Conservation (phyloP, 2,329 filamentous ascomycete genomes). For the Scolecobasidium constrictum region DNA sequence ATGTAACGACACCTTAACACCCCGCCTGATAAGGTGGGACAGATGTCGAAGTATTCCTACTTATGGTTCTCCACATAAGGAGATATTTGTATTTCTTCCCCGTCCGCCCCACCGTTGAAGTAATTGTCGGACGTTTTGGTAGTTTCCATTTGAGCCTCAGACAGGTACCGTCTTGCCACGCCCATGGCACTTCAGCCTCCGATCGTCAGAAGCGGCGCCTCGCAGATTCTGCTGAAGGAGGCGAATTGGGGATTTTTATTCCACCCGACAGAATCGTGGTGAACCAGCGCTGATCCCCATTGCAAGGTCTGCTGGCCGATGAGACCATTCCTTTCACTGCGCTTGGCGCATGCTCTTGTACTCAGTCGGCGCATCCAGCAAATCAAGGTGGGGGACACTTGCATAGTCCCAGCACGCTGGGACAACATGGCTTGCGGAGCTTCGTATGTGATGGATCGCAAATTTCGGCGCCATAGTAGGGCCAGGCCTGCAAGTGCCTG, state of each 20-base stretch:
- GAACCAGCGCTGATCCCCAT: not conserved
- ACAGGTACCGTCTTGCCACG: too few species aligned
- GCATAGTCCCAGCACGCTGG: slow-evolving; percentile 6
- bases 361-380: slow-evolving; percentile 7
- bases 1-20: slow-evolving; percentile 1
- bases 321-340: slow-evolving; percentile 5
- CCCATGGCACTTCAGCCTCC: too few species aligned
- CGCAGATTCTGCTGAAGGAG: too few species aligned
- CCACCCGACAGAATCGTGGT: too few species aligned
- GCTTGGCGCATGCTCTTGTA: slow-evolving; percentile 9
- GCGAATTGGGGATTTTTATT: too few species aligned
- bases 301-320: slow-evolving; percentile 4
- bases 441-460: not conserved
- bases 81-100: not conserved
- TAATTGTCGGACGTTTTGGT: not conserved
- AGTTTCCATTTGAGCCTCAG: too few species aligned
- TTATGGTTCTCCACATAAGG: not conserved
- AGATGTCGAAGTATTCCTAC: not conserved
- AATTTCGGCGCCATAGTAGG: not conserved
- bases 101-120: not conserved
- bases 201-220: too few species aligned
- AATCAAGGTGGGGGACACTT: slow-evolving; percentile 9
- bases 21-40: not conserved
- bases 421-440: not conserved
- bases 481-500: too few species aligned